A percentile compares a stretch with the other conserved stretches of the same genome.
Evolutionary conservation across 192 early-diverging fungal genomes (phyloP).

Genomic region (Coemansia asiatica): DNA sequence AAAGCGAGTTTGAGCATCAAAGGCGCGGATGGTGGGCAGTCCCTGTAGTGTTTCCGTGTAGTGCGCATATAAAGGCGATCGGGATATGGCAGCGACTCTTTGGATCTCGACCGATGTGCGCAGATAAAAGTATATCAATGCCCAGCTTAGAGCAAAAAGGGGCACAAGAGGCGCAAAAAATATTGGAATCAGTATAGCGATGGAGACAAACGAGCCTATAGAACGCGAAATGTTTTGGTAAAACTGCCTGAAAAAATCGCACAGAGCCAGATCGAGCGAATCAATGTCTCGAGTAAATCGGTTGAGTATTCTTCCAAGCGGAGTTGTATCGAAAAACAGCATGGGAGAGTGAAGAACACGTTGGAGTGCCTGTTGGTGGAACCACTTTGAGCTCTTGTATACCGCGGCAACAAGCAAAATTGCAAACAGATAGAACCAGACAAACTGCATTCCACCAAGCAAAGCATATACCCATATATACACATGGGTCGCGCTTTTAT

Average conservation of each 20-base stretch:
- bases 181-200: conserved; percentile 59
- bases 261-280: conserved; percentile 59
- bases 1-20: conserved; percentile 42
- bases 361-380: conserved; percentile 77
- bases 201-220: conserved; percentile 42
- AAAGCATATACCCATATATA: conserved; percentile 71
- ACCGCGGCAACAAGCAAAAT: conserved; percentile 18
- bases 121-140: conserved; percentile 73
- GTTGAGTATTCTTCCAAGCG: conserved; percentile 72
- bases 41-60: conserved; percentile 80
- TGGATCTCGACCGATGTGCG: conserved; percentile 83
- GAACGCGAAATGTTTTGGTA: conserved; percentile 51
- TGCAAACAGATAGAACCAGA: conserved; percentile 41
- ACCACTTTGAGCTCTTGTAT: conserved; percentile 53
- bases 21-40: conserved; percentile 85
- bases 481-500: conserved; percentile 15
- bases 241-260: conserved; percentile 68
- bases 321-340: conserved; percentile 77
- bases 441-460: conserved; percentile 64
- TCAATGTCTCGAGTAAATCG: conserved; percentile 71
- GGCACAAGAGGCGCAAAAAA: conserved; percentile 75
- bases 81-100: conserved; percentile 80
- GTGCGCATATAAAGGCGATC: conserved; percentile 81
- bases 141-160: conserved; percentile 73
- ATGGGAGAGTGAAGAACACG: conserved; percentile 67